Conservation (phyloP, 108 stramenopile genomes). For the Fragilaria crotonensis region DNA sequence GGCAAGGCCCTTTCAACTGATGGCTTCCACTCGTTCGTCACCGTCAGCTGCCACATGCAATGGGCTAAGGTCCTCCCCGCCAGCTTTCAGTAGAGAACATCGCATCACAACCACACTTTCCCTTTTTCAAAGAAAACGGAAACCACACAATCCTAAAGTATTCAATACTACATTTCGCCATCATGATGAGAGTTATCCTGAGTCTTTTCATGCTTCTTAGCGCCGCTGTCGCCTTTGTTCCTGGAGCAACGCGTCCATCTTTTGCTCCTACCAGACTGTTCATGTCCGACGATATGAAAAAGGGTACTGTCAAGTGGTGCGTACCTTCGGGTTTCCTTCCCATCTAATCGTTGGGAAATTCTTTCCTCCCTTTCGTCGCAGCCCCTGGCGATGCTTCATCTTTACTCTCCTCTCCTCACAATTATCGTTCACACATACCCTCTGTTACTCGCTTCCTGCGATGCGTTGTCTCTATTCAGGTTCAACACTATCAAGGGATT, state of each 20-base stretch:
- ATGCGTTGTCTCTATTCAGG: too few species aligned
- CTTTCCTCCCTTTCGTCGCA: not conserved
- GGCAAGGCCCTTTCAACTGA: not conserved
- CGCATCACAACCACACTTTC: not conserved
- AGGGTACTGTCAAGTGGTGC: not conserved
- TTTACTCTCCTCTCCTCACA: not conserved
- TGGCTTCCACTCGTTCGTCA: not conserved
- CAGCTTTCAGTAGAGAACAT: too few species aligned
- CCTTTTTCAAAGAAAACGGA: not conserved
- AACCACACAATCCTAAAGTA: not conserved
- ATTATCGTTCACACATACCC: not conserved
- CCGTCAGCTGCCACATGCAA: too few species aligned
- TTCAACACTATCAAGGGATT: constrained; percentile 79
- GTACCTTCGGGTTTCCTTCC: not conserved
- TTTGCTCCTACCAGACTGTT: not conserved
- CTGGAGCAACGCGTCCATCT: not conserved
- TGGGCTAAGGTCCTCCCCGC: too few species aligned
- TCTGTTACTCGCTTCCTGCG: not conserved
- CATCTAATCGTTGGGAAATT: not conserved
- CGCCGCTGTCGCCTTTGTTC: not conserved
- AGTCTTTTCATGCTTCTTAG: not conserved
- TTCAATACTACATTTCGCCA: not conserved
- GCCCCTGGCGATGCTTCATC: not conserved
- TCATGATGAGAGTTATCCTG: not conserved
- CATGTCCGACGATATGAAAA: not conserved